These are phyloP conservation scores for Pseudoscleropodium purum DNA, from an alignment of 225 moss, liverwort and hornwort genomes.

Conservation along the genomic window DNA sequence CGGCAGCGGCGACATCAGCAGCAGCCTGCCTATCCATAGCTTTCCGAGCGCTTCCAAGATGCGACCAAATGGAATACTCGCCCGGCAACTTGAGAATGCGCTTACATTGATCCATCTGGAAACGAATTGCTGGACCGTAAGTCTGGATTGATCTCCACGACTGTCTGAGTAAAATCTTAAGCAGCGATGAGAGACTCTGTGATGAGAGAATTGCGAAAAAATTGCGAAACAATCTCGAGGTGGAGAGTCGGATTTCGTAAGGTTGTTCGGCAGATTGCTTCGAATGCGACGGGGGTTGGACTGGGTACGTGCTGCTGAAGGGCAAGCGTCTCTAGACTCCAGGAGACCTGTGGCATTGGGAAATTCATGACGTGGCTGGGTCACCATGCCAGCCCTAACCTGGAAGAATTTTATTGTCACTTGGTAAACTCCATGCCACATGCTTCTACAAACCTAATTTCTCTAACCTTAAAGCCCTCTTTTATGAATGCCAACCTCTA, in stretches of 20 bases:
- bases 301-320: neutral
- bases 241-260: neutral
- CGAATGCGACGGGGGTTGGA: neutral
- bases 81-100: constrained; percentile 1
- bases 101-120: constrained; percentile 11
- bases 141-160: neutral
- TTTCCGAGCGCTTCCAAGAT: neutral
- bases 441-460: neutral
- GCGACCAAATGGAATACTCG: constrained; percentile 3
- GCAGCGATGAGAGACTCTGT: neutral
- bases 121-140: neutral
- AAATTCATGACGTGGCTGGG: neutral
- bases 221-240: neutral
- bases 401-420: neutral
- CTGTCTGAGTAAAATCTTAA: neutral
- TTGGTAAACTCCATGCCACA: neutral
- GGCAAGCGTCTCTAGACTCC: neutral
- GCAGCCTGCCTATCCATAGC: neutral
- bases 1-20: neutral
- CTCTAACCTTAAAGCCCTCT: too few species aligned
- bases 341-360: neutral
- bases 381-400: neutral
- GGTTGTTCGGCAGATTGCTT: neutral
- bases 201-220: neutral
- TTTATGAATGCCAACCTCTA: neutral